A percentile compares a stretch with the other conserved stretches of the same genome.
These are phyloP conservation scores for Pythium dissotocum DNA, from an alignment of 352 stramenopile species.

Conservation along the genomic window DNA sequence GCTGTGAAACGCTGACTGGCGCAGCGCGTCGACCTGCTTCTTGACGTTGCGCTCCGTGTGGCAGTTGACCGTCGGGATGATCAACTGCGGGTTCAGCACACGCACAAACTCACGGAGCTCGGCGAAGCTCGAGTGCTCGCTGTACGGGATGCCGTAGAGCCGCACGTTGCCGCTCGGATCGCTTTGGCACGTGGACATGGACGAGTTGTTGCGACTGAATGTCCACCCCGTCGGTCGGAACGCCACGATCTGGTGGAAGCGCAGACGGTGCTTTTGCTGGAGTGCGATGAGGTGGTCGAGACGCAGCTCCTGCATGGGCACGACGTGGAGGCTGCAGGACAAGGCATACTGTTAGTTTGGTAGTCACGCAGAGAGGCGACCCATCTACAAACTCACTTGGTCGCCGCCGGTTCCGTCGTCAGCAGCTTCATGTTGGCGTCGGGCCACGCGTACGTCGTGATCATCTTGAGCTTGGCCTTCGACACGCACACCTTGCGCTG, in stretches of 20 bases:
- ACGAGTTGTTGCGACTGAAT: slow-evolving; percentile 55
- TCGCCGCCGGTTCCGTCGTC: slow-evolving; percentile 76
- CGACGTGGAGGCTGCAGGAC: slow-evolving; percentile 84
- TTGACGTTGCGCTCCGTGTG: slow-evolving; percentile 55
- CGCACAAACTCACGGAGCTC: slow-evolving; percentile 94
- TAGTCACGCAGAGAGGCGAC: slow-evolving; percentile 3
- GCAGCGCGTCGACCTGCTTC: slow-evolving; percentile 69
- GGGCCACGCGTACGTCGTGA: slow-evolving; percentile 87
- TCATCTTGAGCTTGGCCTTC: slow-evolving; percentile 79
- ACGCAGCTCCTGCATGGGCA: slow-evolving; percentile 92
- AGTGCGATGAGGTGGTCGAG: slow-evolving; percentile 87
- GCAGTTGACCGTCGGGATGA: slow-evolving; percentile 93
- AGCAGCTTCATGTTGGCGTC: slow-evolving; percentile 79
- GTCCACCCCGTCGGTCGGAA: slow-evolving; percentile 96
- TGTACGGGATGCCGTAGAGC: slow-evolving; percentile 96
- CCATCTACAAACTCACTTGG: slow-evolving; percentile 50
- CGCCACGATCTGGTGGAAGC: slow-evolving; percentile 86
- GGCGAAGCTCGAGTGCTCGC: slow-evolving; percentile 95
- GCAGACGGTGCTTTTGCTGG: slow-evolving; percentile 63
- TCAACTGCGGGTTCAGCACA: slow-evolving; percentile 81
- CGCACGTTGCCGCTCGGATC: slow-evolving; percentile 81
- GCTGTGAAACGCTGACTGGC: slow-evolving; percentile 64
- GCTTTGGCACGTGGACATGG: slow-evolving; percentile 71
- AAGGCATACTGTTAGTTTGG: not conserved
- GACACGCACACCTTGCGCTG: slow-evolving; percentile 79